Conservation (phyloP, 257 asterid genomes). For the Ocimum tenuiflorum region DNA sequence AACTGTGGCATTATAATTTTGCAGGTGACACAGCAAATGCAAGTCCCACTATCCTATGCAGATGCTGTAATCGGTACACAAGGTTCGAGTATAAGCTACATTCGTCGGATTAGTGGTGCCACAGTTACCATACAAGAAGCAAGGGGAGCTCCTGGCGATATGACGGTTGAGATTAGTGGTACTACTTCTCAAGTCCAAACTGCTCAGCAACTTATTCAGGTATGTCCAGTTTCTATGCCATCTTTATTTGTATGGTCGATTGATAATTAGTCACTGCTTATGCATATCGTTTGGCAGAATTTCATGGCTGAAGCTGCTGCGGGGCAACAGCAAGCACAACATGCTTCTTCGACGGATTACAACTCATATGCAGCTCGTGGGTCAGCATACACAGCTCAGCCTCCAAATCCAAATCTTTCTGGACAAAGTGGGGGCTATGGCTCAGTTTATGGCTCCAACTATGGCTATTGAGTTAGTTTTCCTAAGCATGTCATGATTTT, state of each 20-base stretch:
- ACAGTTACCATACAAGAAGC: conserved; percentile 94
- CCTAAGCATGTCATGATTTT: neutral
- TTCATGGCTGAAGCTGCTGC: conserved; percentile 21
- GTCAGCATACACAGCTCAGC: conserved; percentile 13
- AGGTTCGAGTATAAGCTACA: conserved; percentile 89
- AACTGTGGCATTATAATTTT: neutral
- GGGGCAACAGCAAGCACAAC: conserved; percentile 11
- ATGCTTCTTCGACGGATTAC: conserved; percentile 9
- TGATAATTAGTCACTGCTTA: neutral
- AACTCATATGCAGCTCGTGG: conserved; percentile 14
- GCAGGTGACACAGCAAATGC: conserved; percentile 78
- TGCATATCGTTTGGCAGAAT: conserved; percentile 8
- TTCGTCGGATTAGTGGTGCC: conserved; percentile 88
- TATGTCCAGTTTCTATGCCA: conserved; percentile 38
- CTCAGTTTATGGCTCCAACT: conserved; percentile 11
- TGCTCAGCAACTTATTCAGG: conserved; percentile 94
- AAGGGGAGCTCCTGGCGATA: conserved; percentile 85
- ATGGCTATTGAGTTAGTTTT: conserved; percentile 10
- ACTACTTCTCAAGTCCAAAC: conserved; percentile 92
- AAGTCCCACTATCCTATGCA: conserved; percentile 78
- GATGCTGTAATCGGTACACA: conserved; percentile 94
- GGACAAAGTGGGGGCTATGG: conserved; percentile 21
- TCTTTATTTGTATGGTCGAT: neutral
- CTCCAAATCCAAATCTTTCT: conserved; percentile 14
- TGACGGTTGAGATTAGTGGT: conserved; percentile 95